phyloP scores from a whole-genome alignment of 805 yeast species.

The Pichia scutulata region DNA sequence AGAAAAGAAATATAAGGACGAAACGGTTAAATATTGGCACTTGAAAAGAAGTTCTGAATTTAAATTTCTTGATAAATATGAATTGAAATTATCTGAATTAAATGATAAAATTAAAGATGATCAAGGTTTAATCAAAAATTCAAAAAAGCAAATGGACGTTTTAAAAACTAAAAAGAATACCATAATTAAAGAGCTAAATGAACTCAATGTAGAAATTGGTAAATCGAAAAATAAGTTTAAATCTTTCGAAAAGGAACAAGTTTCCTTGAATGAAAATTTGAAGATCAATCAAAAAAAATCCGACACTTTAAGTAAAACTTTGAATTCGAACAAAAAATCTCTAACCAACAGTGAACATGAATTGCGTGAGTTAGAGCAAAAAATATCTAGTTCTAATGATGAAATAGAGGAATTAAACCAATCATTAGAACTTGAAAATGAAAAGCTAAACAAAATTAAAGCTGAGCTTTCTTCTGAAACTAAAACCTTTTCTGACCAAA shows the following conservation, averaged over 20 bases:
- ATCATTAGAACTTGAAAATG: conserved; percentile 45
- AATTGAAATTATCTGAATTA: conserved; percentile 10
- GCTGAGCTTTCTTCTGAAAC: conserved; percentile 68
- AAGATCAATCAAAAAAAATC: conserved; percentile 56
- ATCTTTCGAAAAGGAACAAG: conserved; percentile 48
- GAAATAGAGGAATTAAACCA: conserved; percentile 40
- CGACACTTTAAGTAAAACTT: conserved; percentile 49
- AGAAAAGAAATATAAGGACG: conserved; percentile 53
- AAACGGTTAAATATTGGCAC: conserved; percentile 52
- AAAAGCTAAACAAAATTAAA: conserved; percentile 55
- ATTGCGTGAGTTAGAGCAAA: conserved; percentile 37
- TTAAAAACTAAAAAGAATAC: conserved; percentile 26
- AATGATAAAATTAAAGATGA: conserved; percentile 8
- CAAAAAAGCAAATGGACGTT: conserved; percentile 29
- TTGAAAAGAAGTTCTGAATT: conserved; percentile 35
- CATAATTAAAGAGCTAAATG: conserved; percentile 18
- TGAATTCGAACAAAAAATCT: conserved; percentile 39
- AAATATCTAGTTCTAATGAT: conserved; percentile 34
- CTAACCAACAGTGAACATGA: conserved; percentile 39
- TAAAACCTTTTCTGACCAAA: conserved; percentile 52
- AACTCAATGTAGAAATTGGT: conserved; percentile 21
- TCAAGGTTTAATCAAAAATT: conserved; percentile 25
- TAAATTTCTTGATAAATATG: conserved; percentile 34
- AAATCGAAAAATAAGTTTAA: conserved; percentile 31
- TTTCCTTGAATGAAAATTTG: conserved; percentile 67